Evolutionary conservation across 257 asterid species (phyloP), one percentile per base, ranked within the genome.

Genomic region (Eucommia ulmoides): DNA sequence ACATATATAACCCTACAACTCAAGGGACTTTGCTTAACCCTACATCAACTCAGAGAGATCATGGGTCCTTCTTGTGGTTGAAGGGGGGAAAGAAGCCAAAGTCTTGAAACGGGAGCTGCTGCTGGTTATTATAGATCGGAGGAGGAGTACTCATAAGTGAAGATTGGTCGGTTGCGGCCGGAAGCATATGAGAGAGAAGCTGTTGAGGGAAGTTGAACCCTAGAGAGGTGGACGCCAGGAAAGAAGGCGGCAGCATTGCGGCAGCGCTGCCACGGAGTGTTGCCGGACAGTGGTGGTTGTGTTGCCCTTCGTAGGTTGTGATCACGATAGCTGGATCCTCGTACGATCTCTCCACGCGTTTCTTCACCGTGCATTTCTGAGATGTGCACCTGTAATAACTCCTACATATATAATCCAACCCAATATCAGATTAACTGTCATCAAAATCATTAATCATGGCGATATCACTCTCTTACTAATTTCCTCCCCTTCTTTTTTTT

Each of bases 231-330:
- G 63, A 61, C 5, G 75, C 21, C 49, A 76, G 57, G 51, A 78
- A 64, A 12, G 93, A 61, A 4, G 78, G 79, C 2, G 73, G 59
- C 46, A 77, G 24, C 67, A 77, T 23, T 29, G 72, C 68, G 52
- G 55, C 78, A 8, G 89, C 84, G 50, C 52, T 67, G 66, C 86
- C 78, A 0, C 88, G 74, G 19, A 75, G 68, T 1, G 81, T 61
- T 33, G 88, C 77, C 19, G 96, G 94, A 74, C 78, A 66, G 65
- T 75, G 86, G 70, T 86, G 96, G 80, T 75, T 82, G 70, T 86
- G 96, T 26, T 77, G 88, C 26, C 96, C 94, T 72, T 86, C 96
- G 26, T 86, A 86, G 46, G 96, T 86, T 21, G 96, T 86, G 76
- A 86, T 68, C 71, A 86, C 94, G 42, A 80, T 57, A 17, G 85